Evolutionary conservation across 768 basidiomycete genomes (phyloP), one percentile per base, ranked within the genome.

Genomic region (Candolleomyces aberdarensis): DNA sequence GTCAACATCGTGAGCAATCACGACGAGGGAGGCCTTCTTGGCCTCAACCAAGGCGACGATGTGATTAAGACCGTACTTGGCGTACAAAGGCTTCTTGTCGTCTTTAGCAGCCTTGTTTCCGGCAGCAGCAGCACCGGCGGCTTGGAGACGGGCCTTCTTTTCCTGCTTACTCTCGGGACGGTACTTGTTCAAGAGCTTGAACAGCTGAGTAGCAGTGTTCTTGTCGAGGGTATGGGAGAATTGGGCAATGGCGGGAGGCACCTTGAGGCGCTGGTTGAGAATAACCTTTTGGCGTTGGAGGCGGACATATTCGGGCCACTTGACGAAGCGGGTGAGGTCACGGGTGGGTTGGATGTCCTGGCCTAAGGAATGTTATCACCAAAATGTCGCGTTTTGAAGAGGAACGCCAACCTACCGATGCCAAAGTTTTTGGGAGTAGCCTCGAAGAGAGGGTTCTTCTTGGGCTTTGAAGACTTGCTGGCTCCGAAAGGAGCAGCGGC

Each of bases 211-310:
- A 20, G 96, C 96, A 55, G 96, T 98, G 85, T 98, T 98, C 86
- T 97, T 98, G 86, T 99, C 96, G 72, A 99, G 83, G 49, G 95
- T 95, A 81, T 92, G 85, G n/a, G 88, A 86, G 84, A 98, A 98
- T 75, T 99, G 96, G 52, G 95, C 92, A 69, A 99, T 96, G 67
- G 96, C 93, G 44, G 96, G 96, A 66, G 96, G 96, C 29, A 97
- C 95, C 85, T 98, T 98, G 68, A 98, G 83, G 70, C 96, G 93
- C 80, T 98, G 94, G 85, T 92, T 81, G 62, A 98, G 89, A 78
- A 98, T 96, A 71, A 98, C 94, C 82, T 98, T 98, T 79, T 98
- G 95, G 73, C 96, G 88, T 73, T 98, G 96, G 50, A 98, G 89
- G 72, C 95, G 93, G 68, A 98, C 87, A 72, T 98, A 98, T 80